Evolutionary conservation across 768 basidiomycete species (phyloP), one percentile per base, ranked within the genome.

Genomic region (Collybiopsis luxurians): DNA sequence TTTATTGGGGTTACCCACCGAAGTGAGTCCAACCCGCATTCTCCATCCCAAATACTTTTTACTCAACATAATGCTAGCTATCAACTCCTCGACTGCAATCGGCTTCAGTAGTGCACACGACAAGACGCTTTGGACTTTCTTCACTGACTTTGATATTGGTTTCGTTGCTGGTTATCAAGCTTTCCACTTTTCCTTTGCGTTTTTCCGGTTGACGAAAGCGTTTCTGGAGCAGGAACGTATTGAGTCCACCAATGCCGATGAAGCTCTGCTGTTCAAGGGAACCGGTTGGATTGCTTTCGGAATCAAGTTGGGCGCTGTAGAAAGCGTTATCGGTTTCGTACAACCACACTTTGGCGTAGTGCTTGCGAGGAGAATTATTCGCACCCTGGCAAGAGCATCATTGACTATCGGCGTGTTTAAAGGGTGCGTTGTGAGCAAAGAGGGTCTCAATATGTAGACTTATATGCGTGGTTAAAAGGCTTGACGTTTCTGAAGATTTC

Each of bases 321-420:
- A 92, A 68, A 82, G 79, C 4, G 67, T 83, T 4, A 63, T 86
- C 10, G 90, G 89, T 0, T 90, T 90, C 61, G 78, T 77, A 2
- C 69, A 72, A 12, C 76, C 74, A 26, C 73, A 75, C 7, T 90
- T 90, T 63, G 79, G 75, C 0, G 61, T 79, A 9, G 70, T 76
- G 1, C 60, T 92, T 13, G 73, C 79, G 7, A 76, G 90, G 34
- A 79, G 89, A 15, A 71, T 84, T 23, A 58, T 92, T 31, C 75
- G 86, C 42, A 68, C 86, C 51, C 40, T 85, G 11, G 75, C 76
- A 2, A 76, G 88, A 45, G 78, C 75, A 0, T 77, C 71, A 61
- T 65, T 92, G 19, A 78, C 81, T 57, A 77, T 86, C 53, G 90
- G 90, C n/a, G 60, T 85, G 21, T 70, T 83, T 27, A 85, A 86